Evolutionary conservation across 768 basidiomycete species (phyloP).

Genomic region (Candolleomyces aberdarensis): DNA sequence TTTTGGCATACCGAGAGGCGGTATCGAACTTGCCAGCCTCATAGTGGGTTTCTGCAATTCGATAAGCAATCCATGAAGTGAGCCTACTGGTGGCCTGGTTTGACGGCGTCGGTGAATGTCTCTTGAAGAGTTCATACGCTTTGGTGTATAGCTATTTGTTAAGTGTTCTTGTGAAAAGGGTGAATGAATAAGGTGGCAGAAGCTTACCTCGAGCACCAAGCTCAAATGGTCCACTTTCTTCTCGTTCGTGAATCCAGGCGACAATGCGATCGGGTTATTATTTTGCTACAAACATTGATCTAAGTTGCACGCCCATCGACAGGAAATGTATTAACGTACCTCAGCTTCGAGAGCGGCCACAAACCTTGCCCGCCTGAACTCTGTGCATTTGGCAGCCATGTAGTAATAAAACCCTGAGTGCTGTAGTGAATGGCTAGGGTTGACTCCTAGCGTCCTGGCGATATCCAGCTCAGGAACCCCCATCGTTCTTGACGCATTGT

Average conservation of each 20-base stretch:
- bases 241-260: conserved; percentile 84
- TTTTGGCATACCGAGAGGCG: conserved; percentile 69
- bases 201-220: conserved; percentile 74
- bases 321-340: conserved; percentile 27
- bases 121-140: conserved; percentile 92
- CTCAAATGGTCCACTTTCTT: conserved; percentile 88
- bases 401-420: conserved; percentile 94
- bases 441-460: conserved; percentile 62
- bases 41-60: conserved; percentile 86
- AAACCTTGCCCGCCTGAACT: conserved; percentile 69
- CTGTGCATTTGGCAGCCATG: conserved; percentile 83
- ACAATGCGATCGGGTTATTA: conserved; percentile 23
- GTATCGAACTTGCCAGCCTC: conserved; percentile 80
- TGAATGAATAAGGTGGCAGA: neutral
- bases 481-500: conserved; percentile 15
- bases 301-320: conserved; percentile 14
- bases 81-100: conserved; percentile 62
- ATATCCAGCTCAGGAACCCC: conserved; percentile 50
- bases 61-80: conserved; percentile 87
- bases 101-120: conserved; percentile 47
- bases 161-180: neutral
- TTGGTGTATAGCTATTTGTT: conserved; percentile 79
- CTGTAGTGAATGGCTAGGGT: conserved; percentile 80
- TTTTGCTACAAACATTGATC: conserved; percentile 9
- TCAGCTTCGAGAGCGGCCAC: conserved; percentile 54